Conservation (phyloP, 2,329 filamentous ascomycete species). For the Talaromyces albobiverticillius region DNA sequence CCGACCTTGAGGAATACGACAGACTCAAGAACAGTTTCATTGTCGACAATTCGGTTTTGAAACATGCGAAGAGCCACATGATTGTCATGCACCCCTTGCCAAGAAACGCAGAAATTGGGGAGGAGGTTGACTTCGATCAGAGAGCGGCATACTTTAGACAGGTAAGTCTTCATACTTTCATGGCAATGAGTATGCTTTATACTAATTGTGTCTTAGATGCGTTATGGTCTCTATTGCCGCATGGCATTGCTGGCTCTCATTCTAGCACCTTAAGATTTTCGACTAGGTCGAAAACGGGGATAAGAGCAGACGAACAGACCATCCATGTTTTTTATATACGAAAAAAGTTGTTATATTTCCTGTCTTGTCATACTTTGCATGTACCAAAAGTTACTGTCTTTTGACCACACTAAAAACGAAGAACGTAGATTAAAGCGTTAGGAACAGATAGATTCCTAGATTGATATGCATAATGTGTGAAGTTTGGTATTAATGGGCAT, state of each 20-base stretch:
- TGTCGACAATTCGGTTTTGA: constrained; percentile 85
- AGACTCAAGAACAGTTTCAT: constrained; percentile 82
- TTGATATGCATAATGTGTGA: constrained; percentile 13
- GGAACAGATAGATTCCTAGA: constrained; percentile 14
- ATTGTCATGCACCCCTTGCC: constrained; percentile 94
- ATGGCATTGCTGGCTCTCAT: constrained; percentile 96
- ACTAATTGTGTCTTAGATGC: constrained; percentile 68
- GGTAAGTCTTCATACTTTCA: constrained; percentile 58
- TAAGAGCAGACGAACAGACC: not conserved
- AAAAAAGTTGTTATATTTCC: constrained; percentile 3
- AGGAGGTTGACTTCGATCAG: constrained; percentile 97
- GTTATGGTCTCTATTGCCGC: constrained; percentile 93
- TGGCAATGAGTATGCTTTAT: constrained; percentile 1
- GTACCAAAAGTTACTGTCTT: constrained; percentile 14
- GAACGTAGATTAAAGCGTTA: constrained; percentile 1
- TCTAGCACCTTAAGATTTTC: constrained; percentile 57
- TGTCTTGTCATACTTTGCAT: constrained; percentile 4
- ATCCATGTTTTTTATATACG: not conserved
- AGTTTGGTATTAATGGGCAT: constrained; percentile 9
- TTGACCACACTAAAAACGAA: constrained; percentile 5
- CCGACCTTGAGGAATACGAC: constrained; percentile 77
- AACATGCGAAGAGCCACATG: constrained; percentile 88
- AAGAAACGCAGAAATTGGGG: constrained; percentile 85
- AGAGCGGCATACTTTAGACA: constrained; percentile 98
- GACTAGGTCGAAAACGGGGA: not conserved